Evolutionary conservation across 192 early-diverging fungal genomes (phyloP).

Genomic region (Umbelopsis ramanniana): DNA sequence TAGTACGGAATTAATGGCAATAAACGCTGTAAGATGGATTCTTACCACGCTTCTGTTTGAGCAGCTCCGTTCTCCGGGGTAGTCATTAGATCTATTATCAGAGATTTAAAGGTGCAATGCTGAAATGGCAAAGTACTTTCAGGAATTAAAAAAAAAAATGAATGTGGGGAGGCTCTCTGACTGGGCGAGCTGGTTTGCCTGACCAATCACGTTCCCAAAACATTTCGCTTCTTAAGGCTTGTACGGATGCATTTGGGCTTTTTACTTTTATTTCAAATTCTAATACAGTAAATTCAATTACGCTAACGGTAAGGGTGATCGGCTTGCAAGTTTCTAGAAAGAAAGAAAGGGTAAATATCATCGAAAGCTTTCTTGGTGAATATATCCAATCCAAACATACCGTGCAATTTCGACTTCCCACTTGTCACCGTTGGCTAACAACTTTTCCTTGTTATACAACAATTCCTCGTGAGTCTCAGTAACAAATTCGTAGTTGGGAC

Average conservation of each 20-base stretch:
- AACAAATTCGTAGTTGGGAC: slow-evolving; percentile 95
- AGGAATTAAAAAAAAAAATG: background rate
- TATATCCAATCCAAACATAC: slow-evolving; percentile 49
- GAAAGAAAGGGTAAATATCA: background rate
- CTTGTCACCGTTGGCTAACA: slow-evolving; percentile 96
- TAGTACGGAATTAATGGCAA: background rate
- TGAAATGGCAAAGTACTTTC: background rate
- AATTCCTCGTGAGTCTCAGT: slow-evolving; percentile 98
- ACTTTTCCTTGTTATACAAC: slow-evolving; percentile 97
- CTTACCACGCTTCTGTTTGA: slow-evolving; percentile 6
- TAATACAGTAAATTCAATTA: slow-evolving; percentile 25
- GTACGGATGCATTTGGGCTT: background rate
- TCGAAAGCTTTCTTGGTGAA: background rate
- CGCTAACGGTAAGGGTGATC: slow-evolving; percentile 45
- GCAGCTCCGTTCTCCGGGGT: slow-evolving; percentile 2
- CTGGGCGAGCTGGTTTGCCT: too few relatives aligned
- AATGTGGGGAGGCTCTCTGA: too few relatives aligned
- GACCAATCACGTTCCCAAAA: too few relatives aligned
- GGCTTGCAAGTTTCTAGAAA: slow-evolving; percentile 46
- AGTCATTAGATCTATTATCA: background rate
- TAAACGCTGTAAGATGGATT: background rate
- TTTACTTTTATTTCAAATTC: slow-evolving; percentile 15
- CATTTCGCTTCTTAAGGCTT: background rate
- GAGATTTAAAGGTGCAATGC: background rate
- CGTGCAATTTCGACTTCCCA: slow-evolving; percentile 95